Base-by-base conservation (phyloP, 495 filamentous ascomycete species). In the Aspergillus taichungensis region DNA sequence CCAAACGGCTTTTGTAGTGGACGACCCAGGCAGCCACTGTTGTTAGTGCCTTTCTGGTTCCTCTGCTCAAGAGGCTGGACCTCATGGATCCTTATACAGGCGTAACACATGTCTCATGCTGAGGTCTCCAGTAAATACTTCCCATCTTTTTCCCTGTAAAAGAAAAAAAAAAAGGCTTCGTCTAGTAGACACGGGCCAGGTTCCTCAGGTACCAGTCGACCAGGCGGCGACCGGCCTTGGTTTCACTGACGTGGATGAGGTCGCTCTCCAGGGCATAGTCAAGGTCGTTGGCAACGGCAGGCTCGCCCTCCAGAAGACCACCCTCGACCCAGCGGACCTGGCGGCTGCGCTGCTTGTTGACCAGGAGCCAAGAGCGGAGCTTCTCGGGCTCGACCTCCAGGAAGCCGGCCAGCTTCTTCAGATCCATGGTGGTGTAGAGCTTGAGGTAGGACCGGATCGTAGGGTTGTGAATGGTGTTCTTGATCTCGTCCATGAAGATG, bases 171-270 rank as follows among this genome's bases (percentile, higher is more conserved):
- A 39, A 53, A 44, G 24, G 32, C 32, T 9, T 30, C 11, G 34
- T 46, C 54, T 77, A 88, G 72, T 98, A 98, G 39, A 89, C 94
- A 55, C 92, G 82, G 37, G 88, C 83, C 56, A 98, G 75, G 72
- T 98, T 98, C 56, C 94, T 82, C 57, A 98, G 78, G 68, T 98
- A 98, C 92, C 92, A 98, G 71, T 98, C 92, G 45, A 97, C 91
- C 60, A 98, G 69, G 67, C 90, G 90, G 50, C 92, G 79, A 49
- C 92, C 94, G 39, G 95, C 88, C 80, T 98, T 98, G 45, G 91
- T 94, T 71, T 98, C 92, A 37, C 91, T 95, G 54, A 97, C 88
- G 67, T 98, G 92, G 62, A 98, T 96, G 49, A 98, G 71, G 66
- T 97, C 94, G 71, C 88, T 85, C 74, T 97, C 87, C 67, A 97